Percentiles rank a stretch among this genome's conserved stretches.
Conservation (phyloP, 306 rosid species). For the Sicyos edulis region DNA sequence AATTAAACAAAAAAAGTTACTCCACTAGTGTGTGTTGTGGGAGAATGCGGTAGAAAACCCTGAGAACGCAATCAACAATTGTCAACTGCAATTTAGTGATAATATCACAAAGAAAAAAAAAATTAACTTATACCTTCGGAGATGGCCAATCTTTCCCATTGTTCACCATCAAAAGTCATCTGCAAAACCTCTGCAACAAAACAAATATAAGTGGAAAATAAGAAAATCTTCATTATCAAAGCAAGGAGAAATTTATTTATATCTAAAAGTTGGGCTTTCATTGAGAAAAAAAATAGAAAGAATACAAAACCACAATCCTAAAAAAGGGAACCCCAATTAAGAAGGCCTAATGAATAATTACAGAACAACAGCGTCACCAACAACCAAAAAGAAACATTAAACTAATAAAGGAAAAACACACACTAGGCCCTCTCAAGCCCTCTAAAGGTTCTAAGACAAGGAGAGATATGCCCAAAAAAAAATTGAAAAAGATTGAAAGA, state of each 20-base stretch:
- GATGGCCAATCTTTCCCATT: slow-evolving; percentile 46
- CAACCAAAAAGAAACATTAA: too few relatives aligned
- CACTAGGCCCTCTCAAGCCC: too few relatives aligned
- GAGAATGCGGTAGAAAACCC: slow-evolving; percentile 6
- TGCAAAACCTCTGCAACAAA: slow-evolving; percentile 73
- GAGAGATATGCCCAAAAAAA: background rate
- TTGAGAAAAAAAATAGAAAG: too few relatives aligned
- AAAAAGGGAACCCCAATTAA: too few relatives aligned
- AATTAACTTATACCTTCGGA: slow-evolving; percentile 78
- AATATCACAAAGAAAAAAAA: too few relatives aligned
- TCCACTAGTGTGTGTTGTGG: background rate
- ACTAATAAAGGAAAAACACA: too few relatives aligned
- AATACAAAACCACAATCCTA: too few relatives aligned
- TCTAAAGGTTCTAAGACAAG: too few relatives aligned
- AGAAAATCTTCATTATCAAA: slow-evolving; percentile 19
- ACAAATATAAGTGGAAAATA: slow-evolving; percentile 23
- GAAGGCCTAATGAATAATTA: too few relatives aligned
- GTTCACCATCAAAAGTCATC: slow-evolving; percentile 50
- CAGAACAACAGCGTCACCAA: too few relatives aligned
- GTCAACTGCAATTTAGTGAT: background rate
- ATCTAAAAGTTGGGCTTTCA: too few relatives aligned
- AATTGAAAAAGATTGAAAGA: slow-evolving; percentile 14
- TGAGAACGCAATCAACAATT: background rate
- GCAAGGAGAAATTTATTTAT: background rate
- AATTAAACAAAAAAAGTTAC: background rate